Conservation (phyloP, 1,139 yeast genomes). For the Hemisphaericaspora xylanilytica region DNA sequence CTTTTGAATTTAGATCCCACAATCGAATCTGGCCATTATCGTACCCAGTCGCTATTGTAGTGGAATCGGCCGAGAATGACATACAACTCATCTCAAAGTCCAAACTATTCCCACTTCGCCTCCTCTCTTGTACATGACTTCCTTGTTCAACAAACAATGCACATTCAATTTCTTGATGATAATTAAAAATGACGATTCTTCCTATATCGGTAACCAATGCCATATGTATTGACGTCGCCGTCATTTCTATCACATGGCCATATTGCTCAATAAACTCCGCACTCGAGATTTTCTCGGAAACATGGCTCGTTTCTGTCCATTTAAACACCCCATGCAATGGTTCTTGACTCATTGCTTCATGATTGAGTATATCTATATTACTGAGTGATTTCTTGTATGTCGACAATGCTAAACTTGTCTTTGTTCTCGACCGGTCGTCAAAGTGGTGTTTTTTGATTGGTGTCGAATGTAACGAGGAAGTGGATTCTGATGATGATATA, state of each 20-base stretch:
- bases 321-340: slow-evolving; percentile 12
- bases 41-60: slow-evolving; percentile 34
- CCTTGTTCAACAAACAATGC: slow-evolving; percentile 27
- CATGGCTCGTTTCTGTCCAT: slow-evolving; percentile 27
- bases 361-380: background rate
- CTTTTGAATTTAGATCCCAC: slow-evolving; percentile 26
- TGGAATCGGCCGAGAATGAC: slow-evolving; percentile 37
- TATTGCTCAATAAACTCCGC: slow-evolving; percentile 26
- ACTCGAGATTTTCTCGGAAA: slow-evolving; percentile 23
- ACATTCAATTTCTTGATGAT: slow-evolving; percentile 51
- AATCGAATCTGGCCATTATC: slow-evolving; percentile 27
- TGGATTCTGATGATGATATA: slow-evolving; percentile 6
- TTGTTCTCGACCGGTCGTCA: slow-evolving; percentile 41
- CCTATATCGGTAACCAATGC: slow-evolving; percentile 67
- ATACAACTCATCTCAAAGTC: slow-evolving; percentile 37
- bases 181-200: slow-evolving; percentile 58
- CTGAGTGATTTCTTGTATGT: slow-evolving; percentile 4
- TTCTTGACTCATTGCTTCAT: slow-evolving; percentile 3
- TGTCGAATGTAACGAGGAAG: slow-evolving; percentile 6
- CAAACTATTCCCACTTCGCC: background rate
- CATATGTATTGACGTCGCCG: slow-evolving; percentile 48
- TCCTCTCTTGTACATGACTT: background rate
- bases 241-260: slow-evolving; percentile 51
- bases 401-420: slow-evolving; percentile 22
- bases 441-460: slow-evolving; percentile 24